Conservation (phyloP, 2,329 filamentous ascomycete species). For the Penicillium paneum region DNA sequence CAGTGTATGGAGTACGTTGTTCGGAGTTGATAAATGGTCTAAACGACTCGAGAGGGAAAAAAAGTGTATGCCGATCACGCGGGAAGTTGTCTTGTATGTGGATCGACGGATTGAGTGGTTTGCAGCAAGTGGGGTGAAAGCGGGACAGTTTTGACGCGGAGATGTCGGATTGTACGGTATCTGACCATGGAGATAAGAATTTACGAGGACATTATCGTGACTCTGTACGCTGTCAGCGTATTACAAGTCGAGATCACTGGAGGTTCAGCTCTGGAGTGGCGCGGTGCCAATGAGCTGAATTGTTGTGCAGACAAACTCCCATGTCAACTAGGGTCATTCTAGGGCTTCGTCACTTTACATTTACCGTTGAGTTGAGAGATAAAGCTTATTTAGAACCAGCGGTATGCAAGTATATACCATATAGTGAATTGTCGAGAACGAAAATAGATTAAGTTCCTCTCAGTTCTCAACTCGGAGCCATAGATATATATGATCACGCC, state of each 20-base stretch:
- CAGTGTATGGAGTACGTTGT: not conserved
- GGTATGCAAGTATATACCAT: not conserved
- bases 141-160: conserved; percentile 6
- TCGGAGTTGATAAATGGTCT: not conserved
- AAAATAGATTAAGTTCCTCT: not conserved
- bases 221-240: not conserved
- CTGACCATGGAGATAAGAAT: not conserved
- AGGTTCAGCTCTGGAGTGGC: not conserved
- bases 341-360: not conserved
- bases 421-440: not conserved
- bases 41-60: not conserved
- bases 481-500: not conserved
- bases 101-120: conserved; percentile 12
- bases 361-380: not conserved
- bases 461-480: not conserved
- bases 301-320: not conserved
- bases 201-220: not conserved
- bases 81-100: conserved; percentile 17
- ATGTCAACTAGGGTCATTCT: not conserved
- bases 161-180: not conserved
- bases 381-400: not conserved
- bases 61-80: conserved; percentile 23
- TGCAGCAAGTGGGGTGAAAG: conserved; percentile 2
- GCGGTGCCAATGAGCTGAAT: not conserved
- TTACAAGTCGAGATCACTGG: not conserved